phyloP scores from a whole-genome alignment of 2,329 filamentous ascomycete genomes.

The Rutstroemia sp. region DNA sequence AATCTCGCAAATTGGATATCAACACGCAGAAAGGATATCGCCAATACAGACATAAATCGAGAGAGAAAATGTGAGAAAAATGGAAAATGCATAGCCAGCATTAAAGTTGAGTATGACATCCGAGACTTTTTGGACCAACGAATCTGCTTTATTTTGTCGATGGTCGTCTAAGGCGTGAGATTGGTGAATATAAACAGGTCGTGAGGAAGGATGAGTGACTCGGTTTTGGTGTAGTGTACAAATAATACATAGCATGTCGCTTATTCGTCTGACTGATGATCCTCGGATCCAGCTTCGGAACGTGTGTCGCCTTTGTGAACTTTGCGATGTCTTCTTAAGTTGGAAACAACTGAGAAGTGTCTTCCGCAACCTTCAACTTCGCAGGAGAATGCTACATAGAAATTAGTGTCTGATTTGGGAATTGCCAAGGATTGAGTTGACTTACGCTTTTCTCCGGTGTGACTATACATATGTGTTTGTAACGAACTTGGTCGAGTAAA shows the following conservation, averaged over 20 bases:
- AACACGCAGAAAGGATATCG: background rate
- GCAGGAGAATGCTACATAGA: constrained; percentile 71
- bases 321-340: constrained; percentile 88
- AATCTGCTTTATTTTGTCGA: background rate
- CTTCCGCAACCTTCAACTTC: constrained; percentile 92
- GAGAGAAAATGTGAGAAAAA: background rate
- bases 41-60: background rate
- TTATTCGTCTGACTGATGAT: constrained; percentile 45
- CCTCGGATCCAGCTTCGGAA: constrained; percentile 57
- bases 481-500: constrained; percentile 92
- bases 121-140: background rate
- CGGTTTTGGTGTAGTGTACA: background rate
- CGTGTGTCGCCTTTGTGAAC: constrained; percentile 77
- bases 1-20: background rate
- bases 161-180: constrained; percentile 3
- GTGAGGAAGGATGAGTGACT: background rate
- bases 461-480: constrained; percentile 97
- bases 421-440: background rate
- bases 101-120: background rate
- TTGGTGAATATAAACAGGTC: constrained; percentile 1
- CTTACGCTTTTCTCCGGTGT: constrained; percentile 97
- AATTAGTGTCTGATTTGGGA: constrained; percentile 15
- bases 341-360: constrained; percentile 95
- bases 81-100: background rate
- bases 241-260: background rate